These are phyloP conservation scores for Agapanthus africanus DNA, from an alignment of 106 monocot species.

Conservation along the genomic window DNA sequence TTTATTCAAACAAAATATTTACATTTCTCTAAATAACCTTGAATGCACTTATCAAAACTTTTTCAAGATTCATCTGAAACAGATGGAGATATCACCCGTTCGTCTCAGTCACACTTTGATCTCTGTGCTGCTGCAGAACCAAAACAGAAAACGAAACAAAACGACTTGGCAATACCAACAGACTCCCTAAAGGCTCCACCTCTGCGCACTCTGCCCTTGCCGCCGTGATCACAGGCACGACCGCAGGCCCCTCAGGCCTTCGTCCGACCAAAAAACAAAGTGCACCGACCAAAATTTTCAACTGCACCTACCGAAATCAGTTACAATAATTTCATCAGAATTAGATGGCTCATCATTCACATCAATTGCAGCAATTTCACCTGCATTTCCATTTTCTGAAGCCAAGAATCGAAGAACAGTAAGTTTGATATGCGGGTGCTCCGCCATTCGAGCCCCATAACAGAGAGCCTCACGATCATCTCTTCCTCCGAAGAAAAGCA, in stretches of 20 bases:
- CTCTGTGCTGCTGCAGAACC: conserved; percentile 19
- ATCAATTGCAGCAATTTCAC: conserved; percentile 6
- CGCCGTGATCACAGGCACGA: neutral
- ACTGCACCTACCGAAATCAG: neutral
- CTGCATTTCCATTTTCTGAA: neutral
- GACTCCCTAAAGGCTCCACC: conserved; percentile 17
- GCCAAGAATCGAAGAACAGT: conserved; percentile 15
- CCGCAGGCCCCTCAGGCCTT: conserved; percentile 1
- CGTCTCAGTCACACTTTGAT: too few species aligned
- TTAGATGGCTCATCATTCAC: conserved; percentile 6
- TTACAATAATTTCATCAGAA: conserved; percentile 7
- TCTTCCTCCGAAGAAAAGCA: conserved; percentile 26
- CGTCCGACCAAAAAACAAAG: conserved; percentile 19
- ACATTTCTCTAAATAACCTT: too few species aligned
- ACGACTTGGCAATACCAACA: conserved; percentile 6
- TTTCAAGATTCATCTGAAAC: too few species aligned
- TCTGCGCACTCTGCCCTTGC: conserved; percentile 20
- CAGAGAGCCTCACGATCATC: conserved; percentile 34
- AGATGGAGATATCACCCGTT: too few species aligned
- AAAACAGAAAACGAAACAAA: conserved; percentile 13
- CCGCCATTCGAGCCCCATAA: conserved; percentile 27
- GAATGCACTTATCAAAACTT: too few species aligned
- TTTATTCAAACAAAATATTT: too few species aligned
- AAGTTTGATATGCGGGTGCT: conserved; percentile 26
- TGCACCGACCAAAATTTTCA: neutral